Conservation (phyloP, 2,329 filamentous ascomycete species). For the Teratosphaeria nubilosa region DNA sequence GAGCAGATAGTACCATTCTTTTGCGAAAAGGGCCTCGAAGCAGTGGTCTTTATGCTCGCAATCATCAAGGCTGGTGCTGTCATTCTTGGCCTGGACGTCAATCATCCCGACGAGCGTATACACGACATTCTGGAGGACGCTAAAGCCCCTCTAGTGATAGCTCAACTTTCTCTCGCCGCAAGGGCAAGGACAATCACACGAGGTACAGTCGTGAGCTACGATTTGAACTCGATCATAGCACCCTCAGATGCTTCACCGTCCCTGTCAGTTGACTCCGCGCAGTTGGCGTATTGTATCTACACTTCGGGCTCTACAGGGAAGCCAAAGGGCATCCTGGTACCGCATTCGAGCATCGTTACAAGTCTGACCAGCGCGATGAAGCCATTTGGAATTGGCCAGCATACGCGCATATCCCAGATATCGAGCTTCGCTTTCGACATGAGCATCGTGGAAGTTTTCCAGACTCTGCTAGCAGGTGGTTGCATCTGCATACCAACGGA, state of each 20-base stretch:
- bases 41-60: neutral
- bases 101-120: neutral
- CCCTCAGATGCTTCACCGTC: neutral
- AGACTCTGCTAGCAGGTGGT: neutral
- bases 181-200: too few relatives aligned
- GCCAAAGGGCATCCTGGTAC: neutral
- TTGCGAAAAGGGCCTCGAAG: neutral
- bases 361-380: neutral
- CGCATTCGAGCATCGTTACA: neutral
- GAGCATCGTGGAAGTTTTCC: neutral
- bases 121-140: neutral
- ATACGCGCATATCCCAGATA: neutral
- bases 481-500: neutral
- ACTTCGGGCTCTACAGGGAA: neutral
- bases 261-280: neutral
- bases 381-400: too few relatives aligned
- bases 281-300: neutral
- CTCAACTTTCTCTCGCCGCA: neutral
- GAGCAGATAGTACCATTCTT: neutral
- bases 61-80: neutral
- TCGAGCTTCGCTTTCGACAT: neutral
- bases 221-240: neutral
- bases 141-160: neutral
- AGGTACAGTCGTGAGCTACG: neutral
- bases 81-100: neutral